These are phyloP conservation scores for Thalassiosira sp. DNA, from an alignment of 352 stramenopile genomes.

Conservation along the genomic window DNA sequence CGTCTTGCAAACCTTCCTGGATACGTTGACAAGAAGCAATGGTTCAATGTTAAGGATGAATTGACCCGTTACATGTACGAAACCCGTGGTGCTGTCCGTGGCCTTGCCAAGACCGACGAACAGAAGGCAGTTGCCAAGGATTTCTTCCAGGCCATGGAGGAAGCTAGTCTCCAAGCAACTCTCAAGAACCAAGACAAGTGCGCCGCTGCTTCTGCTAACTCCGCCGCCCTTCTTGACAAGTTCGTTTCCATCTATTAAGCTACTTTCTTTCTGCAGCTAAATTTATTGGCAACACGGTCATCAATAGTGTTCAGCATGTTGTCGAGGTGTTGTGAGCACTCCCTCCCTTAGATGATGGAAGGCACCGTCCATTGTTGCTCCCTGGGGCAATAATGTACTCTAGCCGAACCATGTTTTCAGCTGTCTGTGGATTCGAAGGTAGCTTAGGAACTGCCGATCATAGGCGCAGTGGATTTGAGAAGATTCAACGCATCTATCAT, in stretches of 20 bases:
- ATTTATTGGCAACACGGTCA: conserved; percentile 1
- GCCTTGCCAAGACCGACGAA: conserved; percentile 60
- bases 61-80: conserved; percentile 84
- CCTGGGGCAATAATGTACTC: conserved; percentile 1
- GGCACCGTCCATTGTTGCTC: background rate
- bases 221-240: conserved; percentile 51
- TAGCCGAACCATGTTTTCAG: background rate
- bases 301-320: conserved; percentile 1
- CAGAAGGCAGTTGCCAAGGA: conserved; percentile 68
- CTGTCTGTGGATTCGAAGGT: conserved; percentile 6
- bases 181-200: conserved; percentile 68
- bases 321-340: conserved; percentile 6
- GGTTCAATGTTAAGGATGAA: conserved; percentile 80
- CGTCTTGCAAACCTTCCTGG: conserved; percentile 64
- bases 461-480: conserved; percentile 22
- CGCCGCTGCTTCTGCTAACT: conserved; percentile 45
- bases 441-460: conserved; percentile 7
- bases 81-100: conserved; percentile 71
- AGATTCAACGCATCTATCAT: conserved; percentile 23
- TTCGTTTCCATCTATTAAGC: conserved; percentile 56
- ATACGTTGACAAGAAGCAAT: conserved; percentile 79
- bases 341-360: conserved; percentile 9
- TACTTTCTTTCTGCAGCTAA: conserved; percentile 4
- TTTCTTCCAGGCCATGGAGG: conserved; percentile 80
- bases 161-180: conserved; percentile 52